Conservation (phyloP, 106 monocot species). For the Platanthera zijinensis region DNA sequence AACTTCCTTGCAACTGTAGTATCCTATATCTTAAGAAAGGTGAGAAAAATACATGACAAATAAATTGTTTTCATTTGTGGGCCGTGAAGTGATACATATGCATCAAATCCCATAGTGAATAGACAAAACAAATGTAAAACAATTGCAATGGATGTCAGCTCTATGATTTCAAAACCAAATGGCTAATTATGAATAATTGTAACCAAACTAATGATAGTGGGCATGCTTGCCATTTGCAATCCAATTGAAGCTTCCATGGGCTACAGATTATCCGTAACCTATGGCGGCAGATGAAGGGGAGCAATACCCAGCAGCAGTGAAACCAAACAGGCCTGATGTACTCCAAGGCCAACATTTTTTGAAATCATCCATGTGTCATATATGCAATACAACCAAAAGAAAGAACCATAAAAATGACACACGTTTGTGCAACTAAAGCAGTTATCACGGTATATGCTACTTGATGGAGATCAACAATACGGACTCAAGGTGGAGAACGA, state of each 20-base stretch:
- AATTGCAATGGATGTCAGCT: not conserved
- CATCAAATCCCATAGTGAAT: not conserved
- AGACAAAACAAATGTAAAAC: not conserved
- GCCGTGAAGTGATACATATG: not conserved
- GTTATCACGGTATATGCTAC: not conserved
- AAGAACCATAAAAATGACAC: not conserved
- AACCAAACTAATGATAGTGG: not conserved
- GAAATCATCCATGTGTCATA: too few species aligned
- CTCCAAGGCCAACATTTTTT: too few species aligned
- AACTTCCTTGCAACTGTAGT: not conserved
- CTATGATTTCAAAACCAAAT: conserved; percentile 1
- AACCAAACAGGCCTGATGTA: not conserved
- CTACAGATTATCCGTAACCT: not conserved
- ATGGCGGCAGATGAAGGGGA: not conserved
- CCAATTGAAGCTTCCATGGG: not conserved
- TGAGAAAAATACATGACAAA: not conserved
- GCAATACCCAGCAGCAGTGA: not conserved
- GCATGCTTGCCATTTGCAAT: not conserved
- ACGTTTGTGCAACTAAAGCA: not conserved
- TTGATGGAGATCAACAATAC: not conserved
- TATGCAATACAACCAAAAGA: too few species aligned
- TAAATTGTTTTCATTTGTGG: not conserved
- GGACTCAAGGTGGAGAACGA: too few species aligned
- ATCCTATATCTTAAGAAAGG: not conserved
- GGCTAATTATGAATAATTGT: not conserved